Base-by-base conservation (phyloP, 2,329 filamentous ascomycete species). In the Madurella mycetomatis region DNA sequence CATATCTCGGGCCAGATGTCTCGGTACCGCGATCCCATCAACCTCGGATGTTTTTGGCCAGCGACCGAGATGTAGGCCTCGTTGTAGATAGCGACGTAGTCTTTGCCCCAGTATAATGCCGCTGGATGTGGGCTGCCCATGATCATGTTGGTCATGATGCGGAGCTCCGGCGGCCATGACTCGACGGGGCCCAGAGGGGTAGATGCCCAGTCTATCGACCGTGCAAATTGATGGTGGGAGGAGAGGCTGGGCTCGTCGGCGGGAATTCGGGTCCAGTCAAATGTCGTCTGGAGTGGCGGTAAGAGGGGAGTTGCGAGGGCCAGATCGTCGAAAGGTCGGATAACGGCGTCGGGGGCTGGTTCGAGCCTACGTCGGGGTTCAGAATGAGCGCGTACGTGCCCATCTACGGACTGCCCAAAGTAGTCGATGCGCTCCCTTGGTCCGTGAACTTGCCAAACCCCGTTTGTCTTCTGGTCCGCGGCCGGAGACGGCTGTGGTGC, bases 231-330 rank as follows among this genome's bases (percentile, higher is more conserved):
- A 45, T 92, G 86, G 65, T 94, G 89, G 9, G 77, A 72, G 1
- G 87, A 85, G 41, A 92, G 75, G 17, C 56, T 60, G 25, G 77
- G 78, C 13, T 83, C 73, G 4, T 81, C 81, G 12, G 86, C 49
- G 1, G 86, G 82, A 47, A 92, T 76, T 51, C 83, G 79, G 4
- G 89, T 94, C 90, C 90, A 94, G 69, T 95, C 90, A 65, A 92
- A 92, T 32, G 83, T 87, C 12, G 79, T 74, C 61, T 64, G 67
- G 19, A 67, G 55, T 15, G 69, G 65, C 17, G 69, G 66, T 4
- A 67, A 54, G 67, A 66, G n/a, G 15, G 58, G 57, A 25, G 65
- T 56, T 11, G 58, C 60, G 16, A 66, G 65, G 57, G 65, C 66
- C n/a, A 67, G 47, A 34, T 67, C 63, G n/a, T 62, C 57, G 7